Evolutionary conservation across 495 filamentous ascomycete genomes (phyloP).

Genomic region (Oleoguttula mirabilis): DNA sequence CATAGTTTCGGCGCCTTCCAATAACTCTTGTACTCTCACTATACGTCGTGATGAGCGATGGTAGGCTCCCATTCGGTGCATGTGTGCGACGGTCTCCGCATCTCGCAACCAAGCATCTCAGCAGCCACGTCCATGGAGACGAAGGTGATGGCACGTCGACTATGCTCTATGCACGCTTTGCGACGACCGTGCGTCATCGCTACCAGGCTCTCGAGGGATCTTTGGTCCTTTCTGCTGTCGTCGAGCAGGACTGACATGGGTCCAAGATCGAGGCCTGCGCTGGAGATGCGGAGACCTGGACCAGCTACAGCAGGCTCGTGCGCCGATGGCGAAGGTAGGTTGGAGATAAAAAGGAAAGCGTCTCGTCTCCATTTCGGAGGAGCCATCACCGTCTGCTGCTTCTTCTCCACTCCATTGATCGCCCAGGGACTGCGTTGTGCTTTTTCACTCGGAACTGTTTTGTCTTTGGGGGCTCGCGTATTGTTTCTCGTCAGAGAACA

Average conservation of each 20-base stretch:
- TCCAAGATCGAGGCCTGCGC: neutral
- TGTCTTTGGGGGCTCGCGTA: conserved; percentile 12
- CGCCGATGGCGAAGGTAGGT: neutral
- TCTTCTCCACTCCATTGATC: neutral
- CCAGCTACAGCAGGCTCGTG: conserved; percentile 17
- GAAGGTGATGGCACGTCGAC: too few relatives aligned
- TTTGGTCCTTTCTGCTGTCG: too few relatives aligned
- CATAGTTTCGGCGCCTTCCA: neutral
- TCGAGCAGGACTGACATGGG: neutral
- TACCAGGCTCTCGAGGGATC: too few relatives aligned
- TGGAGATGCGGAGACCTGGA: neutral
- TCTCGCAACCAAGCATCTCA: conserved; percentile 5
- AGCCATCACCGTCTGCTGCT: too few relatives aligned
- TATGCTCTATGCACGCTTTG: too few relatives aligned
- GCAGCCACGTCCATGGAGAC: too few relatives aligned
- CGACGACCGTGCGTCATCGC: too few relatives aligned
- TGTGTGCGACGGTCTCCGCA: conserved; percentile 6
- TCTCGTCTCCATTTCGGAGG: neutral
- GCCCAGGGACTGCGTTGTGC: conserved; percentile 7
- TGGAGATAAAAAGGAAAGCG: neutral
- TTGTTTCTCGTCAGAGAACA: too few relatives aligned
- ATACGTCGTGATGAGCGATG: neutral
- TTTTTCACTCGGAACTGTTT: conserved; percentile 12
- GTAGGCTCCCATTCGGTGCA: neutral
- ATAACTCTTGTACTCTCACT: neutral